Conservation (phyloP, 2,329 filamentous ascomycete species). For the Botrytis cinerea region DNA sequence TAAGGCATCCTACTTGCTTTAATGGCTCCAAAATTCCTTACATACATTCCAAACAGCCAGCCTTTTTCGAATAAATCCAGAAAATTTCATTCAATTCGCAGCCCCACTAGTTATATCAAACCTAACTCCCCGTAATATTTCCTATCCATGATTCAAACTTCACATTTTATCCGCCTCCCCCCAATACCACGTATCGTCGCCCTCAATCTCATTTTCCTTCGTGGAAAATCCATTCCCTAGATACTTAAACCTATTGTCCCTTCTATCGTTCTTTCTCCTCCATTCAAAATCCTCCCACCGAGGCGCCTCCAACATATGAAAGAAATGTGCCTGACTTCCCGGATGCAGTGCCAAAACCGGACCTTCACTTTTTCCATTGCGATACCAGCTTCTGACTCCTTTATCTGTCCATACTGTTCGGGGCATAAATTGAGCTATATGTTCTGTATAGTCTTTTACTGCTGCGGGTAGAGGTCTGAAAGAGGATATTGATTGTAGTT, state of each 20-base stretch:
- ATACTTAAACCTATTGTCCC: conserved; percentile 26
- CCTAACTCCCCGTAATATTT: too few relatives aligned
- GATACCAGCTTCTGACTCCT: conserved; percentile 35
- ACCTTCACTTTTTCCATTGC: conserved; percentile 27
- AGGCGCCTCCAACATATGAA: conserved; percentile 24
- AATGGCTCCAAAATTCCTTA: background rate
- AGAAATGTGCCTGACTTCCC: conserved; percentile 29
- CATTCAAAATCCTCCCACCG: conserved; percentile 29
- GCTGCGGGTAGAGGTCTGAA: conserved; percentile 46
- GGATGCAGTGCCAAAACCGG: conserved; percentile 30
- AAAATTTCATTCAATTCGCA: background rate
- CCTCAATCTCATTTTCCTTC: conserved; percentile 16
- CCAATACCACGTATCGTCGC: conserved; percentile 24
- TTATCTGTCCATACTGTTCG: conserved; percentile 29
- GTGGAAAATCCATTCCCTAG: conserved; percentile 29
- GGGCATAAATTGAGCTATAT: conserved; percentile 39
- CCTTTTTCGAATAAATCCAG: background rate
- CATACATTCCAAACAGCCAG: background rate
- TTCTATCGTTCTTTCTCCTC: background rate
- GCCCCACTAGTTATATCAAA: too few relatives aligned
- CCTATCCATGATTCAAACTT: background rate
- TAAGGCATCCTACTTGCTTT: background rate
- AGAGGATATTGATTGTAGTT: conserved; percentile 45
- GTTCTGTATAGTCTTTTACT: conserved; percentile 41
- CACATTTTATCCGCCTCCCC: conserved; percentile 8